Evolutionary conservation across 2,329 filamentous ascomycete genomes (phyloP).

Genomic region (Penicillium italicum): DNA sequence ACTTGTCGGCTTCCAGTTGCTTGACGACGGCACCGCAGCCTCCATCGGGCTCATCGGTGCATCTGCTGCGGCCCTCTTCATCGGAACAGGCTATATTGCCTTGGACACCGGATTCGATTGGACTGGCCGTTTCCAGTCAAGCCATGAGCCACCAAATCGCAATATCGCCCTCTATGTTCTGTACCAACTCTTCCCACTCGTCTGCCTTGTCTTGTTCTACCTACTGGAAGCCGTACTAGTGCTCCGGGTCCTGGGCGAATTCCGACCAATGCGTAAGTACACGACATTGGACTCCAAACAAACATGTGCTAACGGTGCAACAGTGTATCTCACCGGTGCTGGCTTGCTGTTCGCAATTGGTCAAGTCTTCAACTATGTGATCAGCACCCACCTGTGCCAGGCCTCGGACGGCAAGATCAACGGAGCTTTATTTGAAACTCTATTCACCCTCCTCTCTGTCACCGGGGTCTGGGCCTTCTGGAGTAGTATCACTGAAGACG

Average conservation of each 20-base stretch:
- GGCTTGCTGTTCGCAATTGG: conserved; percentile 82
- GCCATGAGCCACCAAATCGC: conserved; percentile 56
- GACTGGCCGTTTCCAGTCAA: conserved; percentile 72
- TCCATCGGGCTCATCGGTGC: conserved; percentile 71
- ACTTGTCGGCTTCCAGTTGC: conserved; percentile 83
- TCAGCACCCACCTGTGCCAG: conserved; percentile 85
- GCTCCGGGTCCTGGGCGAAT: conserved; percentile 78
- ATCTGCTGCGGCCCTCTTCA: conserved; percentile 69
- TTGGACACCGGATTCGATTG: conserved; percentile 87
- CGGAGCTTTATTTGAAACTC: conserved; percentile 84
- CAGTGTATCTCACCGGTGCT: conserved; percentile 70
- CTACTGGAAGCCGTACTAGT: conserved; percentile 80
- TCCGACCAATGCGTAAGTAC: conserved; percentile 74
- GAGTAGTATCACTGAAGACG: conserved; percentile 98
- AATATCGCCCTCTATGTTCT: conserved; percentile 88
- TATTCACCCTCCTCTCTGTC: conserved; percentile 85
- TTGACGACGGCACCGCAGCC: conserved; percentile 86
- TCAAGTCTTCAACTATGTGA: conserved; percentile 92
- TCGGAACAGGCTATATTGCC: conserved; percentile 92
- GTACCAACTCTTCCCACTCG: conserved; percentile 82
- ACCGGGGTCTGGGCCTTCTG: conserved; percentile 89
- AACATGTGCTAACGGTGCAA: conserved; percentile 9
- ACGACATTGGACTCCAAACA: background rate
- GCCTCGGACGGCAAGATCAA: conserved; percentile 84
- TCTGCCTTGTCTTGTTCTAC: conserved; percentile 87